Evolutionary conservation across 345 rosid species (phyloP), one percentile per base, ranked within the genome.

Genomic region (Erysimum cheiranthoides): DNA sequence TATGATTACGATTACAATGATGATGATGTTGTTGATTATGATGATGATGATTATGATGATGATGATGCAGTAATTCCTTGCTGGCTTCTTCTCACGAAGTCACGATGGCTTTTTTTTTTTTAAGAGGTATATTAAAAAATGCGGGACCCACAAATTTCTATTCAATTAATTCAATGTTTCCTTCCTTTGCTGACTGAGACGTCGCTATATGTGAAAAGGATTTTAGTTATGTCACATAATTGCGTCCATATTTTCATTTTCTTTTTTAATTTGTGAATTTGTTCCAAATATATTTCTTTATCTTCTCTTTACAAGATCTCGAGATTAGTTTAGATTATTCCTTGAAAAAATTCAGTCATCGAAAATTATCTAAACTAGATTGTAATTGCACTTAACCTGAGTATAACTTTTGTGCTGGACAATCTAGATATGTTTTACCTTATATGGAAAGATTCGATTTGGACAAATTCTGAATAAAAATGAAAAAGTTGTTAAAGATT

Each of bases 81-180:
- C 42, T 73, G 69, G 76, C 69, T 10, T 61, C 25, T 31, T 73
- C 70, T 73, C 61, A 50, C 21, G 57, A 21, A 45, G 66, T 70
- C 65, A 70, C 74, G 65, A 58, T 51, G 39, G 31, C 13, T 13
- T 12, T 71, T 30, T 32, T 45, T 52, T 0, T 13, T 3, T 6
- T 6, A n/a, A n/a, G n/a, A n/a, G n/a, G n/a, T n/a, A n/a, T n/a
- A n/a, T n/a, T n/a, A n/a, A n/a, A n/a, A 21, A 21, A 0, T 21
- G 13, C 39, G 28, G 73, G 73, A 38, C 62, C 73, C 40, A 56
- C 2, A 39, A 38, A 3, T 21, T n/a, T 39, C 0, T 2, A 2
- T 49, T 49, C 70, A 47, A 49, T 49, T 58, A 47, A 2, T 46
- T 65, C 59, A 10, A 68, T 68, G 72, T 52, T 13, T 51, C 38